A percentile compares a stretch with the other conserved stretches of the same genome.
Conservation (phyloP, 257 asterid genomes). For the Solanum appendiculatum region DNA sequence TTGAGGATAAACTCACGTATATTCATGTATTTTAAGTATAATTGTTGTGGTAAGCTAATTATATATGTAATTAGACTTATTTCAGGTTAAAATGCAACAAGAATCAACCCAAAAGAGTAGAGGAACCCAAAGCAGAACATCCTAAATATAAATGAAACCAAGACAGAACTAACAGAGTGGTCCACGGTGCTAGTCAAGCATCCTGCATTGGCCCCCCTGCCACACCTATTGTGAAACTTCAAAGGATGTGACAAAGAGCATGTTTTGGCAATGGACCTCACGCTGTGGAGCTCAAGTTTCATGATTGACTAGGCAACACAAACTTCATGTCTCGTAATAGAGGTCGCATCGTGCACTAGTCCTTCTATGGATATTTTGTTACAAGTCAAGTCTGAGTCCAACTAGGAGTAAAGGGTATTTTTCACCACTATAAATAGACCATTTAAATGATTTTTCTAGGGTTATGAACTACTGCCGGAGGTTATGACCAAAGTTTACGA, state of each 20-base stretch:
- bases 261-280: neutral
- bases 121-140: neutral
- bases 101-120: neutral
- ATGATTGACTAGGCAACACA: neutral
- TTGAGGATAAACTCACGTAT: neutral
- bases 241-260: neutral
- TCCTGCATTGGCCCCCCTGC: neutral
- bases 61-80: neutral
- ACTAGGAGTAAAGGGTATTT: neutral
- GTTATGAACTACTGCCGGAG: too few relatives aligned
- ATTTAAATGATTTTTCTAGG: neutral
- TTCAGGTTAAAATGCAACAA: too few relatives aligned
- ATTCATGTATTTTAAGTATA: neutral
- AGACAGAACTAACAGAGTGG: too few relatives aligned
- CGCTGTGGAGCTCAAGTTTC: neutral
- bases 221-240: neutral
- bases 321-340: neutral
- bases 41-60: neutral
- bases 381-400: neutral
- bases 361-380: neutral
- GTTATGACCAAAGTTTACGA: neutral
- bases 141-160: too few relatives aligned
- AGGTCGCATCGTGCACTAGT: neutral
- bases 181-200: neutral
- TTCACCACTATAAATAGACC: neutral